Percentiles rank a stretch among this genome's conserved stretches.
These are phyloP conservation scores for Sarocladium oryzae DNA, from an alignment of 2,329 filamentous ascomycete genomes.

Conservation along the genomic window DNA sequence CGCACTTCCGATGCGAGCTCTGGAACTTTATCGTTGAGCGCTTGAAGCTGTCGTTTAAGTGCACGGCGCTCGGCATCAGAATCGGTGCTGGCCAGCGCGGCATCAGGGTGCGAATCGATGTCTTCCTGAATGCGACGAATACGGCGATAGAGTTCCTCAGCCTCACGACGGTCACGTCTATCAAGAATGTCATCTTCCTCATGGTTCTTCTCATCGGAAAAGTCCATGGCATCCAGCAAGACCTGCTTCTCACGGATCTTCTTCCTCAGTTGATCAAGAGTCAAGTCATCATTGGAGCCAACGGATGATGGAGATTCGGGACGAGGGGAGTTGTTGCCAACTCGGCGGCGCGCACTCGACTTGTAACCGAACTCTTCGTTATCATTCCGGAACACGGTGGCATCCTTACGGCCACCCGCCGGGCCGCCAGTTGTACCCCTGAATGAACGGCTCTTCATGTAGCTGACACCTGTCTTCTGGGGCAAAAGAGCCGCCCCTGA, in stretches of 20 bases:
- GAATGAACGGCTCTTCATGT: constrained; percentile 94
- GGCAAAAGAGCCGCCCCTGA: constrained; percentile 86
- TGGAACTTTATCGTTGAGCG: constrained; percentile 81
- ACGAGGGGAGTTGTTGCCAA: constrained; percentile 75
- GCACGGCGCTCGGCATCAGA: constrained; percentile 82
- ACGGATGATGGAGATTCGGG: constrained; percentile 70
- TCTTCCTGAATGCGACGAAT: constrained; percentile 90
- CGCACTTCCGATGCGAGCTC: constrained; percentile 89
- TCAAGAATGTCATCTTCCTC: constrained; percentile 93
- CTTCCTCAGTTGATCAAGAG: constrained; percentile 82
- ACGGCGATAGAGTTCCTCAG: constrained; percentile 87
- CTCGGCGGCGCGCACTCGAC: constrained; percentile 83
- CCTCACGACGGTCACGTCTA: constrained; percentile 81
- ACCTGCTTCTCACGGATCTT: constrained; percentile 92
- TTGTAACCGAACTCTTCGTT: constrained; percentile 88
- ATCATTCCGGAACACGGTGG: constrained; percentile 94
- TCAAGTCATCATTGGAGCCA: constrained; percentile 71
- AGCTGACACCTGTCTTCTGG: constrained; percentile 96
- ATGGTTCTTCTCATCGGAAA: constrained; percentile 80
- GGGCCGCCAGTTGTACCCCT: constrained; percentile 53
- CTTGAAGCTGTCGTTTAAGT: constrained; percentile 83
- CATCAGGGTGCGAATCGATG: constrained; percentile 83
- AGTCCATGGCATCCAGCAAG: constrained; percentile 91
- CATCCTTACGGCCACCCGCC: constrained; percentile 72
- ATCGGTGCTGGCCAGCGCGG: constrained; percentile 62